These are phyloP conservation scores for Stachybotrys chlorohalonatus DNA, from an alignment of 2,329 filamentous ascomycete species.

Conservation along the genomic window DNA sequence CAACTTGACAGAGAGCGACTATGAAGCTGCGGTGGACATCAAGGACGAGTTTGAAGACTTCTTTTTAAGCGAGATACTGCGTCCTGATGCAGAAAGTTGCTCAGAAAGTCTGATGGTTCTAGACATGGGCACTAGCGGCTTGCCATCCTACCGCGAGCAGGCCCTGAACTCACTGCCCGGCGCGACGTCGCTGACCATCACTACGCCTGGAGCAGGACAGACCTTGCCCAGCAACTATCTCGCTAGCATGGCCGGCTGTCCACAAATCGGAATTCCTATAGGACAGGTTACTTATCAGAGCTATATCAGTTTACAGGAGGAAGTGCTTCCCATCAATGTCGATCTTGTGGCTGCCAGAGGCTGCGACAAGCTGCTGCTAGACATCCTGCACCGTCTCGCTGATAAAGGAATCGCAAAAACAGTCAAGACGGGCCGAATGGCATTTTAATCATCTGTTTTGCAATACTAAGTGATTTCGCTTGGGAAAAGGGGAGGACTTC, in stretches of 20 bases:
- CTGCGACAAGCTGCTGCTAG: slow-evolving; percentile 18
- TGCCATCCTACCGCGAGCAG: slow-evolving; percentile 27
- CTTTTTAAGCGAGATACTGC: not conserved
- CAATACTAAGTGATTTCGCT: no score
- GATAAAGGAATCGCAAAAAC: not conserved
- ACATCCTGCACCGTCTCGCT: not conserved
- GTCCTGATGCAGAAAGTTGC: slow-evolving; percentile 17
- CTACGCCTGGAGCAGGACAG: slow-evolving; percentile 17
- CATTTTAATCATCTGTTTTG: no score
- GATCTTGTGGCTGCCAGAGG: slow-evolving; percentile 31
- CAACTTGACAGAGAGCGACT: slow-evolving; percentile 1
- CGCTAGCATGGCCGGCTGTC: slow-evolving; percentile 16
- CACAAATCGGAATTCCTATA: slow-evolving; percentile 31
- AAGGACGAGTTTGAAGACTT: slow-evolving; percentile 1
- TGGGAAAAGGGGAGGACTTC: no score
- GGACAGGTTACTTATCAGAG: slow-evolving; percentile 29
- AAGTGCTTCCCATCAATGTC: slow-evolving; percentile 32
- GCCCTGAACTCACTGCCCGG: slow-evolving; percentile 18
- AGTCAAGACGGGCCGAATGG: not conserved
- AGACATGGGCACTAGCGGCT: slow-evolving; percentile 31
- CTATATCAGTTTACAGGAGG: slow-evolving; percentile 26
- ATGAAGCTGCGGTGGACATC: slow-evolving; percentile 1
- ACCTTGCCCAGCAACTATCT: slow-evolving; percentile 21
- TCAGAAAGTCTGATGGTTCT: slow-evolving; percentile 29
- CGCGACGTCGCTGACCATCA: slow-evolving; percentile 21